phyloP scores from a whole-genome alignment of 306 rosid species.

The Quercus robur region DNA sequence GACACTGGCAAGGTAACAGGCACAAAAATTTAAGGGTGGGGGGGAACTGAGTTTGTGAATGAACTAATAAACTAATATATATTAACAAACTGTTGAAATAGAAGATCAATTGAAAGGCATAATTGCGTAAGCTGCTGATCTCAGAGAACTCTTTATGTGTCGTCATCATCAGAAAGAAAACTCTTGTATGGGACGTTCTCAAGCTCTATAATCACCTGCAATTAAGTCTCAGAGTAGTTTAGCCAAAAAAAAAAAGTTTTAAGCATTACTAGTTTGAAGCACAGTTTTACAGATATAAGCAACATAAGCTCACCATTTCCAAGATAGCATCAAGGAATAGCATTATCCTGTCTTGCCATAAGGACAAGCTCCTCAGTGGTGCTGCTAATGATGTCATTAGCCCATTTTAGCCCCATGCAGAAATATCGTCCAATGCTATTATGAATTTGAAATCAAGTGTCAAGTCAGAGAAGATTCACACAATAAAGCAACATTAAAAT shows the following conservation, averaged over 20 bases:
- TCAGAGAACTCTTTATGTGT: too few species aligned
- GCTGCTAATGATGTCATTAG: slow-evolving; percentile 84
- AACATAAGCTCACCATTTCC: slow-evolving; percentile 4
- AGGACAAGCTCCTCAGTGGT: slow-evolving; percentile 93
- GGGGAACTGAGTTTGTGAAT: neutral
- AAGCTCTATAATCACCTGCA: too few species aligned
- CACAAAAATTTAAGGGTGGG: too few species aligned
- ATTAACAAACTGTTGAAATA: neutral
- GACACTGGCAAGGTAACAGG: neutral
- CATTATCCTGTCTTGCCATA: slow-evolving; percentile 48
- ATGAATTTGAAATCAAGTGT: slow-evolving; percentile 37
- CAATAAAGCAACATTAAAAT: neutral
- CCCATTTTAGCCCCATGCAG: slow-evolving; percentile 80
- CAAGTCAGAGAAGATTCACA: slow-evolving; percentile 10
- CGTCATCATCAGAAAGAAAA: too few species aligned
- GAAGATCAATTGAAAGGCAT: neutral
- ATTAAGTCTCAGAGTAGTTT: too few species aligned
- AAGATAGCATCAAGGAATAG: slow-evolving; percentile 19
- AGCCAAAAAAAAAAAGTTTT: too few species aligned
- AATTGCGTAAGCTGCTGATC: neutral
- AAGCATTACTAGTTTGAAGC: too few species aligned
- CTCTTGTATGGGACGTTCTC: too few species aligned
- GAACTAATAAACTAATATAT: neutral
- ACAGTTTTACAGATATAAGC: too few species aligned
- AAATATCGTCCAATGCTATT: slow-evolving; percentile 76